Evolutionary conservation across 306 rosid genomes (phyloP), one percentile per base, ranked within the genome.

Genomic region (Erythrophleum fordii): DNA sequence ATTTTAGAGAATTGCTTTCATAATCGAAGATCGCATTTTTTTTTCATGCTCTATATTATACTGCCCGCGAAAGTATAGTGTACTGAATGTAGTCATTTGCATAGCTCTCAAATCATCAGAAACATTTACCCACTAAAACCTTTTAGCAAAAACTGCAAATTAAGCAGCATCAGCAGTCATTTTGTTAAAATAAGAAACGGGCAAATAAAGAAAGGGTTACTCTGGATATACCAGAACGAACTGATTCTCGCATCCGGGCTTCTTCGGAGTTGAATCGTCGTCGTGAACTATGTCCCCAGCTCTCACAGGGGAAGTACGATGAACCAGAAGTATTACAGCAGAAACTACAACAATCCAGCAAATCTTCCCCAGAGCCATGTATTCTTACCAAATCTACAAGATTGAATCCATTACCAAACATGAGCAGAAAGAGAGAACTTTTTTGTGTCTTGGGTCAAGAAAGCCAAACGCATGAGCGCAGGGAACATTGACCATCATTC

Each of bases 211-310:
- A 44, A 28, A 84, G 66, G 35, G 68, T 42, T 42, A 74, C 13
- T 64, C 67, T 42, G 72, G 82, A 39, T 45, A 76, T 89, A 96
- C 99, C 94, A 96, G 86, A 85, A 96, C 94, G 76, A 96, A 93
- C 80, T 88, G 89, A 79, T 96, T 96, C 73, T 80, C 97, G 72
- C 98, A 93, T 70, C 99, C 97, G 23, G 99, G 98, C 86, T 92
- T 92, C 88, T 93, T 93, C 42, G 99, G 99, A 83, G 97, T 86
- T 35, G 85, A 87, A 76, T 90, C 89, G 51, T 94, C 97, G 70
- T 88, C 94, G 31, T 93, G 97, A 68, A 93, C 93, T 48, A 92
- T 96, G 83, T 96, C 99, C 41, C 99, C 99, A 62, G 91, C 94
- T 55, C 48, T 62, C 0, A 87, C 99, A 11, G 86, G 78, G 80